A percentile compares a stretch with the other conserved stretches of the same genome.
phyloP scores from a whole-genome alignment of 805 yeast genomes.

The Yamadazyma nakazawae region DNA sequence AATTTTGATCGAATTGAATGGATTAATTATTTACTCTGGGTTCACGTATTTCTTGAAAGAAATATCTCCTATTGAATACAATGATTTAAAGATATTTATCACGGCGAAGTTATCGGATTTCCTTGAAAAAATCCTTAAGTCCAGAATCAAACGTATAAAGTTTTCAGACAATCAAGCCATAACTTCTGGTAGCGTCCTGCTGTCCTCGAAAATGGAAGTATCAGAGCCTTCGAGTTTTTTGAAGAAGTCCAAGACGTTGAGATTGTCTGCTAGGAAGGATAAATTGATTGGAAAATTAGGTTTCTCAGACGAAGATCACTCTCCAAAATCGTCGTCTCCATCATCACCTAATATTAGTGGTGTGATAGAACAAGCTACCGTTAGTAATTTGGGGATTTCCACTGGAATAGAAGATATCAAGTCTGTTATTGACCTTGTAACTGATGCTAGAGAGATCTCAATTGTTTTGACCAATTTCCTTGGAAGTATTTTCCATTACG shows the following conservation, averaged over 20 bases:
- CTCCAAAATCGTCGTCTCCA: conserved; percentile 6
- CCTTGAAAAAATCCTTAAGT: conserved; percentile 23
- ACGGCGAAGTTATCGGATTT: conserved; percentile 26
- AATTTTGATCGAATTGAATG: conserved; percentile 25
- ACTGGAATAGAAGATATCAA: conserved; percentile 32
- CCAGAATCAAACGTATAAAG: conserved; percentile 19
- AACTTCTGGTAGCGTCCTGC: conserved; percentile 4
- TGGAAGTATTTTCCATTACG: conserved; percentile 41
- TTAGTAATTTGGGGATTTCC: not conserved
- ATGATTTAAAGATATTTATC: conserved; percentile 43
- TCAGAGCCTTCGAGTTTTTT: conserved; percentile 11
- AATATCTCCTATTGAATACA: conserved; percentile 47
- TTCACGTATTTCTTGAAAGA: conserved; percentile 51
- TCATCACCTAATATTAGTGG: conserved; percentile 1
- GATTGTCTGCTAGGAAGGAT: conserved; percentile 29
- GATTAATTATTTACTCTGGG: conserved; percentile 29
- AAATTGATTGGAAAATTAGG: conserved; percentile 18
- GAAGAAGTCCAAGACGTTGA: conserved; percentile 28
- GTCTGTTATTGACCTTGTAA: conserved; percentile 31
- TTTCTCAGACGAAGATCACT: conserved; percentile 8
- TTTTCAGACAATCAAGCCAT: conserved; percentile 8
- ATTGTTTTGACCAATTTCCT: conserved; percentile 38
- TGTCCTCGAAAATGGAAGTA: conserved; percentile 6
- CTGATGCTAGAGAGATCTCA: conserved; percentile 34
- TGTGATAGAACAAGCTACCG: not conserved